These are phyloP conservation scores for Quercus tomentella DNA, from an alignment of 331 rosid species.

Conservation along the genomic window DNA sequence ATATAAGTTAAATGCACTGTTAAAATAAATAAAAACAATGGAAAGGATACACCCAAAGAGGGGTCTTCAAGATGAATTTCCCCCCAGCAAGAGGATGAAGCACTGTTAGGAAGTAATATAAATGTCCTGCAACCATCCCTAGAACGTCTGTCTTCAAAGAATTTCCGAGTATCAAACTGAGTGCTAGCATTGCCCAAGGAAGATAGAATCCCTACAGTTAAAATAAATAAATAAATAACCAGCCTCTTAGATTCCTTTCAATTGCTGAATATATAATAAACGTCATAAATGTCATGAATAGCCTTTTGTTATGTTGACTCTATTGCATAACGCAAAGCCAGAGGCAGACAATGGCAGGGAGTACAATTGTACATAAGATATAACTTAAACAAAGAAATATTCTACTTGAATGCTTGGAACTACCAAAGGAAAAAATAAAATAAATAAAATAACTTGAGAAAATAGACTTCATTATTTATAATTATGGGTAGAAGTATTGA, in stretches of 20 bases:
- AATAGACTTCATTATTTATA: no score
- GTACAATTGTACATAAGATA: no score
- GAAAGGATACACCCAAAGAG: slow-evolving; percentile 73
- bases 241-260: not conserved
- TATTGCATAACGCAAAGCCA: no score
- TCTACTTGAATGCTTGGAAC: no score
- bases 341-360: no score
- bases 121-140: slow-evolving; percentile 69
- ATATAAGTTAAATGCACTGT: not conserved
- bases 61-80: slow-evolving; percentile 51
- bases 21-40: not conserved
- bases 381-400: no score
- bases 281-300: no score
- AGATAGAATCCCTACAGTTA: slow-evolving; percentile 57
- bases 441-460: no score
- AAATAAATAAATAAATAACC: not conserved
- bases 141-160: slow-evolving; percentile 37
- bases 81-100: slow-evolving; percentile 84
- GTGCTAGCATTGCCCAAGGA: slow-evolving; percentile 56
- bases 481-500: not conserved
- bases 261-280: not conserved
- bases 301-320: no score
- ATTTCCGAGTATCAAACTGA: slow-evolving; percentile 44
- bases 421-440: no score
- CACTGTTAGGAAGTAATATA: slow-evolving; percentile 70